phyloP scores from a whole-genome alignment of 2,329 filamentous ascomycete genomes.

The Lachnellula willkommii region DNA sequence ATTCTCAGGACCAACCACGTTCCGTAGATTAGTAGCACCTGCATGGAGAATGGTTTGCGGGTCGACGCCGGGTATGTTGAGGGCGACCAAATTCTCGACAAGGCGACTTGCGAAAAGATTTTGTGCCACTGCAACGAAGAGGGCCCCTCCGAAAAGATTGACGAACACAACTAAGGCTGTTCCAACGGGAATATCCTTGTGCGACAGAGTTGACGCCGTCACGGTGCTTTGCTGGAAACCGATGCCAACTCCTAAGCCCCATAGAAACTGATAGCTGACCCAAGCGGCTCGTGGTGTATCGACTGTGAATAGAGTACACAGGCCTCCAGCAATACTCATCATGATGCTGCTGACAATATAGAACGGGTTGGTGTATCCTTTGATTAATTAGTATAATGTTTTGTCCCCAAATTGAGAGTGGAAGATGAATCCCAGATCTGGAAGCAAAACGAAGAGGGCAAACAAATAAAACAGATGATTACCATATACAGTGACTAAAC shows the following conservation, averaged over 20 bases:
- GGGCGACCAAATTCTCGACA: not conserved
- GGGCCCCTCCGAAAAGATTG: not conserved
- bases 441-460: too few relatives aligned
- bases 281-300: constrained; percentile 32
- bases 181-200: constrained; percentile 46
- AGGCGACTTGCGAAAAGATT: not conserved
- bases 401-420: too few relatives aligned
- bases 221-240: constrained; percentile 45
- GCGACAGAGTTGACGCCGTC: constrained; percentile 39
- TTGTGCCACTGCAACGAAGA: not conserved
- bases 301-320: constrained; percentile 37
- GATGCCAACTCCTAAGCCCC: constrained; percentile 40
- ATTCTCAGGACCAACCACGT: constrained; percentile 37
- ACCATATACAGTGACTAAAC: too few relatives aligned
- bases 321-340: constrained; percentile 1
- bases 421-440: too few relatives aligned
- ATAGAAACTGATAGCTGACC: constrained; percentile 47
- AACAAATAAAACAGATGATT: too few relatives aligned
- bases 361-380: constrained; percentile 27
- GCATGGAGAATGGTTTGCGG: constrained; percentile 21
- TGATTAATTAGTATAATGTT: too few relatives aligned
- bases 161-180: not conserved
- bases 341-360: constrained; percentile 10
- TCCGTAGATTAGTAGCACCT: constrained; percentile 47
- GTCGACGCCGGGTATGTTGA: constrained; percentile 10